Percentiles rank a stretch among this genome's conserved stretches.
Evolutionary conservation across 2,329 filamentous ascomycete species (phyloP).

Genomic region (Cordyceps cateniannulata): DNA sequence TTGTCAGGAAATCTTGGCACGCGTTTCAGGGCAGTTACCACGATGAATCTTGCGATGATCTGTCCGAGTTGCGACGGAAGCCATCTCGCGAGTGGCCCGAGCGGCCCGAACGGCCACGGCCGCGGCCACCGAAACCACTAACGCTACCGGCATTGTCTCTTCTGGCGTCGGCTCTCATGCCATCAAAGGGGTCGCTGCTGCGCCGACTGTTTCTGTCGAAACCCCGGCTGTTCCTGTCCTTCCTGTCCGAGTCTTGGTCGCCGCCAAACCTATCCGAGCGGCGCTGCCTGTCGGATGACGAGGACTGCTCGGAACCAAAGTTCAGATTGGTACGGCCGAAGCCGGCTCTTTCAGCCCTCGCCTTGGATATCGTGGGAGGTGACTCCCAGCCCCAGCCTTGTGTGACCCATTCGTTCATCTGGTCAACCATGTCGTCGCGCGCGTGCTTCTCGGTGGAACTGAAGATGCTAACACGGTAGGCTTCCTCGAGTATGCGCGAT

Average conservation of each 20-base stretch:
- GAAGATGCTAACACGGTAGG: slow-evolving; percentile 50
- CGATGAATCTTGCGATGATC: not conserved
- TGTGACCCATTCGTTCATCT: slow-evolving; percentile 47
- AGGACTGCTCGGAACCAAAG: slow-evolving; percentile 17
- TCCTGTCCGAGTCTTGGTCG: not conserved
- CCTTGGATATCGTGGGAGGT: slow-evolving; percentile 33
- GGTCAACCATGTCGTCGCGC: slow-evolving; percentile 34
- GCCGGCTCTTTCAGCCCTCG: slow-evolving; percentile 27
- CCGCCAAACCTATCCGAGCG: slow-evolving; percentile 12
- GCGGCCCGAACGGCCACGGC: not conserved
- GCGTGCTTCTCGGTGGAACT: slow-evolving; percentile 41
- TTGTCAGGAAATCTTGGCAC: not conserved
- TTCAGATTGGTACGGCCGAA: slow-evolving; percentile 29
- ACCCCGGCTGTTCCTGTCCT: not conserved
- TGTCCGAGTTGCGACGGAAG: not conserved
- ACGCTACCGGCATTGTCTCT: slow-evolving; percentile 11
- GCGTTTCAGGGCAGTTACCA: not conserved
- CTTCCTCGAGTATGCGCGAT: slow-evolving; percentile 23
- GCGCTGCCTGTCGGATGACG: not conserved
- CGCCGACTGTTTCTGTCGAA: not conserved
- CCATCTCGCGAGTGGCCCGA: not conserved
- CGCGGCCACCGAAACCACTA: not conserved
- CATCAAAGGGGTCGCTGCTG: slow-evolving; percentile 18
- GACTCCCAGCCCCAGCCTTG: slow-evolving; percentile 45
- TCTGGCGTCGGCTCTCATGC: slow-evolving; percentile 14